Conservation (phyloP, 2,329 filamentous ascomycete species). For the Xylariaceae sp. region DNA sequence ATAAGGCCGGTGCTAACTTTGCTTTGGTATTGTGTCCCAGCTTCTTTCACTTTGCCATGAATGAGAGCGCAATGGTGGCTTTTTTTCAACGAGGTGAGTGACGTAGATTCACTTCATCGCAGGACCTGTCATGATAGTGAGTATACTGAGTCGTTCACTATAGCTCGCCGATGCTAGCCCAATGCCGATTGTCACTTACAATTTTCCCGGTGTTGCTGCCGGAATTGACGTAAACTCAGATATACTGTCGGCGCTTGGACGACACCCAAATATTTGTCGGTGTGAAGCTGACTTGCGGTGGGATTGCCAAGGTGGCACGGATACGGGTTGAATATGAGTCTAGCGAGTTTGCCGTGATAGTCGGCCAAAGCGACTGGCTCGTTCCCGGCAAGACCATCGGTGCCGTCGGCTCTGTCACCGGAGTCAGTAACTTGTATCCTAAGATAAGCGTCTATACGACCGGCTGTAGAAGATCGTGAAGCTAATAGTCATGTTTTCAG, state of each 20-base stretch:
- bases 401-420: slow-evolving; percentile 14
- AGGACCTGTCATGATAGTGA: background rate
- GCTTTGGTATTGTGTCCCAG: slow-evolving; percentile 66
- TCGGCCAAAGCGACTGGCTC: slow-evolving; percentile 42
- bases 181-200: slow-evolving; percentile 65
- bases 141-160: background rate
- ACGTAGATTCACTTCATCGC: slow-evolving; percentile 37
- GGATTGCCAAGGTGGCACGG: slow-evolving; percentile 66
- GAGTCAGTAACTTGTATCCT: slow-evolving; percentile 18
- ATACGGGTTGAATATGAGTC: slow-evolving; percentile 34
- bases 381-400: slow-evolving; percentile 30
- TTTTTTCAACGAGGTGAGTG: slow-evolving; percentile 47
- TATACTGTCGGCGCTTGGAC: slow-evolving; percentile 53
- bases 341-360: slow-evolving; percentile 34
- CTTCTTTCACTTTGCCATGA: slow-evolving; percentile 66
- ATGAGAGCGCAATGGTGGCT: slow-evolving; percentile 52
- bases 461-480: background rate
- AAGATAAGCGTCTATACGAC: slow-evolving; percentile 39
- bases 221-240: slow-evolving; percentile 66
- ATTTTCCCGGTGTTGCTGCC: slow-evolving; percentile 63
- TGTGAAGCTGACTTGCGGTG: slow-evolving; percentile 58
- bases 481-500: slow-evolving; percentile 16
- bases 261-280: slow-evolving; percentile 64
- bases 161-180: slow-evolving; percentile 52
- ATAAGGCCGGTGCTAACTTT: slow-evolving; percentile 61